A percentile compares a stretch with the other conserved stretches of the same genome.
Conservation (phyloP, 129 eudicot genomes). For the Sambucus nigra region DNA sequence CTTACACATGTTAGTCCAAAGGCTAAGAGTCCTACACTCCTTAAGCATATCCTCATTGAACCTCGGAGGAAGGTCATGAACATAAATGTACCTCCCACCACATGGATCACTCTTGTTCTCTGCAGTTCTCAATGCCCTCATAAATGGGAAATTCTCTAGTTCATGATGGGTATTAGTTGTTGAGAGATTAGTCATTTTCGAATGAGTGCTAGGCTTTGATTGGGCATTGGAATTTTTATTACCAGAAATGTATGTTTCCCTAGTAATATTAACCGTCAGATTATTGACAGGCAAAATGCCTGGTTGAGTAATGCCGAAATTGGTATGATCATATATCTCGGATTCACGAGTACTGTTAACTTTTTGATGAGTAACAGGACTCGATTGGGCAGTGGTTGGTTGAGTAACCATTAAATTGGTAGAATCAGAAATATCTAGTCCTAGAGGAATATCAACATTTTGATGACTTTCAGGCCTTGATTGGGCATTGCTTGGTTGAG, state of each 20-base stretch:
- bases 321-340: too few relatives aligned
- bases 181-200: neutral
- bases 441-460: neutral
- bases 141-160: slow-evolving; percentile 1
- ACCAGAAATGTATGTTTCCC: neutral
- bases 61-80: slow-evolving; percentile 73
- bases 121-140: slow-evolving; percentile 42
- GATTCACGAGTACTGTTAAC: slow-evolving; percentile 2
- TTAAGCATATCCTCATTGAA: slow-evolving; percentile 76
- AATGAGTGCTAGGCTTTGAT: neutral
- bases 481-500: slow-evolving; percentile 1
- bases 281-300: too few relatives aligned
- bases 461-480: slow-evolving; percentile 21
- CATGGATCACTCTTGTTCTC: slow-evolving; percentile 84
- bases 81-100: slow-evolving; percentile 75
- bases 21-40: slow-evolving; percentile 58
- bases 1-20: slow-evolving; percentile 76
- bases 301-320: too few relatives aligned
- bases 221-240: neutral
- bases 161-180: neutral
- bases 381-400: slow-evolving; percentile 10
- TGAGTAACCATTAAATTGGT: too few relatives aligned
- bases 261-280: neutral
- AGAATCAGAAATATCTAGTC: too few relatives aligned
- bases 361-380: slow-evolving; percentile 16